Base-by-base conservation (phyloP, 2,329 filamentous ascomycete genomes). In the Aspergillus glaucus region DNA sequence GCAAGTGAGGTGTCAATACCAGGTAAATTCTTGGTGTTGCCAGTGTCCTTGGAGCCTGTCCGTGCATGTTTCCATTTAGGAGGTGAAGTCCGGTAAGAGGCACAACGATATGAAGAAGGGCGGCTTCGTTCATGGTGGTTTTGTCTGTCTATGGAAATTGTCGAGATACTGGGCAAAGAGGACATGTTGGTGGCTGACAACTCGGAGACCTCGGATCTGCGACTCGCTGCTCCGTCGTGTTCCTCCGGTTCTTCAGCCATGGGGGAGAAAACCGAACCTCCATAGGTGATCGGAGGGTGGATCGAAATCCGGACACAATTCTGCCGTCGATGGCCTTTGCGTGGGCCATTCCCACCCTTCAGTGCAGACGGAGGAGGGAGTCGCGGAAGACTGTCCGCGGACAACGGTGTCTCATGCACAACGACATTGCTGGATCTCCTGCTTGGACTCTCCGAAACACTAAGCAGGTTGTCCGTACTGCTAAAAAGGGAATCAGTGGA, bases 281-380 rank as follows among this genome's bases (percentile, higher is more conserved):
- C 59, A 41, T 68, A 69, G 15, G 66, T 62, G 48, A 67, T 62
- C 1, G 66, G 64, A 8, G 63, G 65, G 43, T 66, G 60, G 26
- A 66, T 69, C 1, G 70, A 67, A 45, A 74, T 71, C 17, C 70
- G 67, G 2, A 74, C 66, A 46, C 69, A 73, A 43, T 73, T 72
- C 36, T 73, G 69, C 34, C 70, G 65, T 44, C 62, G 61, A 49
- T 75, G 70, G 10, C 68, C 67, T 46, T 67, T 69, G 24, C 66
- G 64, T n/a, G 61, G 57, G 1, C 60, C 60, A 8, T 59, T 65
- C 3, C 59, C 57, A 6, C 60, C 58, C 45, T 67, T 68, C 46
- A 68, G 46, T 5, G 66, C 65, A 4, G 67, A 69, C 17, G 59
- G 52, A 32, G 65, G 45, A 26, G 60, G 56, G 2, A 53, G 48